Evolutionary conservation across 257 asterid genomes (phyloP), one percentile per base, ranked within the genome.

Genomic region (Striga asiatica): DNA sequence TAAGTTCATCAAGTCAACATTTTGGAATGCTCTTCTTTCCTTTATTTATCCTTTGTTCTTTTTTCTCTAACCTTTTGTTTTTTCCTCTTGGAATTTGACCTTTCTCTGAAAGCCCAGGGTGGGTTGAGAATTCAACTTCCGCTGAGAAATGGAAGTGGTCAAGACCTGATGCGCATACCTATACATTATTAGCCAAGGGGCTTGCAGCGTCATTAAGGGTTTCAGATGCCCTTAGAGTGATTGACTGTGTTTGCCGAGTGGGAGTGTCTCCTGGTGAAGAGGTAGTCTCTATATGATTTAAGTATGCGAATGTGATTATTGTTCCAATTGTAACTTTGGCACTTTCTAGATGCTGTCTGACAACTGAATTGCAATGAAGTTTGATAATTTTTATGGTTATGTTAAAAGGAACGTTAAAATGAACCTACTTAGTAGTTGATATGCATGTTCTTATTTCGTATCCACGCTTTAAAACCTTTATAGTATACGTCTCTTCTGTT

Each of bases 141-240:
- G 60, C 71, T 20, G 82, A 68, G 66, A 81, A 81, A 78, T 91
- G 89, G 94, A 87, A 66, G 69, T 91, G 98, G 96, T 80, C 96
- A 24, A 81, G 94, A 73, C 95, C 98, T 6, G 87, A 86, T 68
- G 92, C 74, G 23, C 60, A 61, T 69, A 80, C 80, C n/a, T 87
- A 84, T 63, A 64, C 81, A 4, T 32, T 78, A 56, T 72, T 87
- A 54, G 76, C 83, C 53, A 79, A 58, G 68, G 92, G 93, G 20
- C 96, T 87, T 38, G 98, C 96, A 32, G 78, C 82, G 42, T 62
- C 65, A 12, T 62, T 87, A 20, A 87, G 95, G 69, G 85, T 91
- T 57, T 75, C 94, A 16, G 98, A 91, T 71, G 96, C 98, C 54
- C 79, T 91, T 60, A 66, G 55, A 68, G 65, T 83, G 68, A 68